Evolutionary conservation across 768 basidiomycete genomes (phyloP).

Genomic region (Pilatotrama ljubarskyi): DNA sequence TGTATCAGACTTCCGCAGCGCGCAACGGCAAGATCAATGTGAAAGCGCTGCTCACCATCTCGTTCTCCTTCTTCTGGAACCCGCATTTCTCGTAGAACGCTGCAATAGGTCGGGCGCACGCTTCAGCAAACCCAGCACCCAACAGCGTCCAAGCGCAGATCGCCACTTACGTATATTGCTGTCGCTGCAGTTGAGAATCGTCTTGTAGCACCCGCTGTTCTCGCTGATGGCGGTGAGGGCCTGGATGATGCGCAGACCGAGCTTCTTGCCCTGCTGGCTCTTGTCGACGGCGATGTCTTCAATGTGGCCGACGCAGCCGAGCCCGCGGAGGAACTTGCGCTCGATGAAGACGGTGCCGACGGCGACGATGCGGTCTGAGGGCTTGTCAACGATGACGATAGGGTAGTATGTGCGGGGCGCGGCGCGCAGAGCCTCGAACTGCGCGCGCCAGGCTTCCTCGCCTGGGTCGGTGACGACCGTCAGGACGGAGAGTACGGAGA

Average conservation of each 20-base stretch:
- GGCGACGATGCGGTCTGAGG: conserved; percentile 77
- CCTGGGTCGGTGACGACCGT: conserved; percentile 70
- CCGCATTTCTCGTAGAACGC: conserved; percentile 99
- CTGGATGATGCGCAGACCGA: conserved; percentile 86
- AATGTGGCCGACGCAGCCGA: conserved; percentile 92
- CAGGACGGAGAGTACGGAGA: conserved; percentile 76
- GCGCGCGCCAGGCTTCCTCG: conserved; percentile 63
- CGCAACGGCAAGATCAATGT: conserved; percentile 1
- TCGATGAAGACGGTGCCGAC: conserved; percentile 87
- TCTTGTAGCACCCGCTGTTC: conserved; percentile 87
- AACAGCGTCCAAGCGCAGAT: background rate
- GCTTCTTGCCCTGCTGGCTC: conserved; percentile 85
- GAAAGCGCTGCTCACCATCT: conserved; percentile 66
- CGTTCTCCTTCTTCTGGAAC: conserved; percentile 84
- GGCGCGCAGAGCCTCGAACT: conserved; percentile 61
- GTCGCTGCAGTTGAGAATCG: conserved; percentile 93
- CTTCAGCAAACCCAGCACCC: background rate
- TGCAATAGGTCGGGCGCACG: conserved; percentile 33
- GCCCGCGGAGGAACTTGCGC: conserved; percentile 87
- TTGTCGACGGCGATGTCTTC: conserved; percentile 97
- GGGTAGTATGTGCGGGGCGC: conserved; percentile 72
- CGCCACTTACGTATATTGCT: conserved; percentile 81
- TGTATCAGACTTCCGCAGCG: conserved; percentile 2
- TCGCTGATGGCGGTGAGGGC: conserved; percentile 85
- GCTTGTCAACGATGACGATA: conserved; percentile 78